Base-by-base conservation (phyloP, 2,329 filamentous ascomycete species). In the Sporothrix globosa region DNA sequence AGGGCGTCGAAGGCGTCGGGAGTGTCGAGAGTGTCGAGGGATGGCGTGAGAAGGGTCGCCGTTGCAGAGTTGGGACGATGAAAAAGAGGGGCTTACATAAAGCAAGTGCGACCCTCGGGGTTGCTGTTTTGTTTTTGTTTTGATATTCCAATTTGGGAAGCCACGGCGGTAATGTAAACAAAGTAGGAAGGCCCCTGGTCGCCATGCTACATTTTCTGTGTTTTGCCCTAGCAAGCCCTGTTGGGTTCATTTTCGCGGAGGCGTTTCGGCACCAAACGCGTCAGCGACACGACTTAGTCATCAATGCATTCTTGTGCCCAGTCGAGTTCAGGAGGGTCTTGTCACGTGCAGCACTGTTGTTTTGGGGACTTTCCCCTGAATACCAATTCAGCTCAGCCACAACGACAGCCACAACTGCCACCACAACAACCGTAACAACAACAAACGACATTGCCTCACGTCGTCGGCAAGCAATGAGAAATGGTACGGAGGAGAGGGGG, bases 81-180 rank as follows among this genome's bases (percentile, higher is more conserved):
- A 39, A 61, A 54, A 69, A 65, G 56, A 69, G 53, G 70, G 68
- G 72, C 70, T 69, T 63, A 67, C 67, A 69, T 19, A 61, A 71
- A 67, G 46, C 53, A 41, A 48, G n/a, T 54, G 30, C 56, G 9
- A 30, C 39, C 41, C 63, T 44, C 21, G 46, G 41, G 39, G 19
- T 65, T 61, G 66, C 71, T 71, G 52, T 52, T 48, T 34, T 71
- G 70, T 72, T 70, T 69, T 48, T 69, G 70, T 72, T 69, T 69
- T 72, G 70, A 52, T 65, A 21, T 50, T 34, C 71, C 71, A 14
- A 27, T 70, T 72, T 46, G 46, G 69, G 69, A 70, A 71, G 50
- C 68, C 53, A 71, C 68, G 46, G 68, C 52, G 46, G 54, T 39
- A 70, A 72, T 72, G 71, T 72, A 73, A 73, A 73, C 71, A 73